These are phyloP conservation scores for Bocquillonia castaneifolia DNA, from an alignment of 441 rosid species.

Conservation along the genomic window DNA sequence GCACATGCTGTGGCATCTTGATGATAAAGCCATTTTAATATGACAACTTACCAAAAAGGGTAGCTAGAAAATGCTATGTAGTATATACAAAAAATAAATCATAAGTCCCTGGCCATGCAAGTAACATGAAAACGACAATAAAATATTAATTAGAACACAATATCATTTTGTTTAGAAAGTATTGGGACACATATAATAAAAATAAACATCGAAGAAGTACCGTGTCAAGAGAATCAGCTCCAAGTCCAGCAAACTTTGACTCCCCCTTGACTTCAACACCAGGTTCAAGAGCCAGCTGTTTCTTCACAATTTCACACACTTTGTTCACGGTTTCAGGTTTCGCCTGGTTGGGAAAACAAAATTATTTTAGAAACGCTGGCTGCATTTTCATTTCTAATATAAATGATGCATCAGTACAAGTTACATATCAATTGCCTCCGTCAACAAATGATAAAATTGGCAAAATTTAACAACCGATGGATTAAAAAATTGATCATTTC, in stretches of 20 bases:
- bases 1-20: neutral
- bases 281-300: conserved; percentile 41
- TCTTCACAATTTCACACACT: conserved; percentile 45
- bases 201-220: too few relatives aligned
- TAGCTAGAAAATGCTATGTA: neutral
- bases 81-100: neutral
- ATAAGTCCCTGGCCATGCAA: neutral
- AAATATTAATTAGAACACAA: neutral
- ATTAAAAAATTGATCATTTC: neutral
- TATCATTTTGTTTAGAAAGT: too few relatives aligned
- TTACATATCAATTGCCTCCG: neutral
- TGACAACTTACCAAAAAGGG: neutral
- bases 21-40: neutral
- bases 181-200: neutral
- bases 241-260: conserved; percentile 43
- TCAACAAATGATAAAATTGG: neutral
- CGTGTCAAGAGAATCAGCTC: conserved; percentile 52
- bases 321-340: conserved; percentile 39
- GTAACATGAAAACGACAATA: neutral
- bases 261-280: conserved; percentile 37
- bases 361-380: neutral
- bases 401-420: neutral
- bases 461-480: neutral
- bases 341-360: conserved; percentile 28
- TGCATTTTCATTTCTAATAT: neutral